Percentiles rank a stretch among this genome's conserved stretches.
These are phyloP conservation scores for Lachancea kluyveri DNA, from an alignment of 805 yeast genomes.

Conservation along the genomic window DNA sequence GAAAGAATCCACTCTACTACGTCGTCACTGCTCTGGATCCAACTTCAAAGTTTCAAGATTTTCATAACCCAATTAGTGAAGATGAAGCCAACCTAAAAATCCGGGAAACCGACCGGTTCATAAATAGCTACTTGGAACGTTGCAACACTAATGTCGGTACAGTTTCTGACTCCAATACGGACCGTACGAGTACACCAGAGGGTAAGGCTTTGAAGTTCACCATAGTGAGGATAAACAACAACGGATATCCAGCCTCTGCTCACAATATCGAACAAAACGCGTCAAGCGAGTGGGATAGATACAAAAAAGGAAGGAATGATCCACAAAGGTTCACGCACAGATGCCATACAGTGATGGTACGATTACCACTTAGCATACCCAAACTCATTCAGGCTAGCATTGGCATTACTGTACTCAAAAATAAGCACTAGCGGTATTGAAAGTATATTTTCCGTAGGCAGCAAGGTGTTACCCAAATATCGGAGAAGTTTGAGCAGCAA, in stretches of 20 bases:
- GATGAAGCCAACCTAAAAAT: constrained; percentile 1
- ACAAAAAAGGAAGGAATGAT: constrained; percentile 1
- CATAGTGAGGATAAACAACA: too few species aligned
- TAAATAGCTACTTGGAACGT: background rate
- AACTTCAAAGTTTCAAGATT: constrained; percentile 3
- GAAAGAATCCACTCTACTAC: constrained; percentile 4
- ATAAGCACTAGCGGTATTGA: constrained; percentile 2
- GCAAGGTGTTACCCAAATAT: background rate
- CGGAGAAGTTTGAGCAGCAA: background rate
- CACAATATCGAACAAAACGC: background rate
- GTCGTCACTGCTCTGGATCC: constrained; percentile 8
- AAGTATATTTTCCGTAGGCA: background rate
- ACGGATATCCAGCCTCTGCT: background rate
- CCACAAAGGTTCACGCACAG: background rate
- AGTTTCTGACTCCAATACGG: background rate
- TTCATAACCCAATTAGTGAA: constrained; percentile 1
- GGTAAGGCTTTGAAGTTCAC: background rate
- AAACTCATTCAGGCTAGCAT: constrained; percentile 2
- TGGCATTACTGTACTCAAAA: constrained; percentile 3
- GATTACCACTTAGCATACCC: constrained; percentile 1
- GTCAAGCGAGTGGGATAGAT: constrained; percentile 3
- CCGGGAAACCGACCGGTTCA: background rate
- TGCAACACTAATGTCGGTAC: background rate
- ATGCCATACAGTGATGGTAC: constrained; percentile 1
- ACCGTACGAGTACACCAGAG: background rate